Base-by-base conservation (phyloP, 2,329 filamentous ascomycete species). In the Mariannaea sp. region DNA sequence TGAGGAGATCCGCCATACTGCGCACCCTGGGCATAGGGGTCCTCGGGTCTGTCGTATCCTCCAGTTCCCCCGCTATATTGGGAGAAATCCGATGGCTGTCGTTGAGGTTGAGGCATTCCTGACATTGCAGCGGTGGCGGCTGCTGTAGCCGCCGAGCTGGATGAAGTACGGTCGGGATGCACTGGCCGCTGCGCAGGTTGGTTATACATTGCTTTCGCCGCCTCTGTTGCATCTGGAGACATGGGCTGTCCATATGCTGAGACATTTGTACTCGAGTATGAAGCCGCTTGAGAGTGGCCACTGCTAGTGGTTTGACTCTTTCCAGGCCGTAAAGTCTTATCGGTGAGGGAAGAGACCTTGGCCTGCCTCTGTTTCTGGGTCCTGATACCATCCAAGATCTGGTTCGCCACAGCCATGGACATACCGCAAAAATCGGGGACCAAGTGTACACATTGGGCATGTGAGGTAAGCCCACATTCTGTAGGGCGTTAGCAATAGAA, bases 351-450 rank as follows among this genome's bases (percentile, higher is more conserved):
- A 1, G 78, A 74, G 0, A 73, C 75, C 70, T 84, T 82, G 46
- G 79, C 78, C 73, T 88, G 80, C 43, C 78, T 74, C 54, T 86
- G 84, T 75, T 92, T 95, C 55, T 89, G 87, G 43, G 85, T 86
- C 67, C 90, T 85, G 64, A 97, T 89, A 43, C 92, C 90, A 59
- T 92, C 88, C 49, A 97, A 74, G 60, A 99, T 97, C 68, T 95
- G 86, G 71, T 97, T 97, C 36, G 94, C 94, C 30, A 90, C 89
- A 52, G 94, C 89, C 94, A 97, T 97, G 22, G 92, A 95, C 92
- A 99, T 99, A 64, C 94, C 94, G 71, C 94, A 99, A 75, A 99
- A 99, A 72, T 99, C 94, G 16, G 94, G 94, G 26, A 99, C 93
- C 62, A 99, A 84, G 73, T 99, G 94, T 16, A 92, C 90, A 73